phyloP scores from a whole-genome alignment of 2,329 filamentous ascomycete genomes.

The Phialocephala sp. region DNA sequence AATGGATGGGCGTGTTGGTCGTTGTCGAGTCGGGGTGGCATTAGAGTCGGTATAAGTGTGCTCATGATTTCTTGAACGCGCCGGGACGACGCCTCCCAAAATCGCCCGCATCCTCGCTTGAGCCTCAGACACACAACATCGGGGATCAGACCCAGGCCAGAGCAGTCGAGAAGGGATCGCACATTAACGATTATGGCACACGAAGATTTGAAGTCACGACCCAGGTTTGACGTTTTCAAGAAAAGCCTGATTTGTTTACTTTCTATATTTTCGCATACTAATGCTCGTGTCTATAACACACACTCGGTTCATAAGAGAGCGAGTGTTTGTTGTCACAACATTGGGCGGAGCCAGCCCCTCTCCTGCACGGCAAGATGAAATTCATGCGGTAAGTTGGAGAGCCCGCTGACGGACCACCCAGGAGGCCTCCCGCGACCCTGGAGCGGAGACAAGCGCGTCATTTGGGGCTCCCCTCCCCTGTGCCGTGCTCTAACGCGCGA shows the following conservation, averaged over 20 bases:
- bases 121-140: not conserved
- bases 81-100: not conserved
- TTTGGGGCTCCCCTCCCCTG: not conserved
- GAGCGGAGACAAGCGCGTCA: not conserved
- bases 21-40: constrained; percentile 22
- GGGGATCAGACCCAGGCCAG: not conserved
- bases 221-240: not conserved
- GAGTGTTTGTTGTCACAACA: not conserved
- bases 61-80: not conserved
- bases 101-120: not conserved
- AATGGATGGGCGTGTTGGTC: constrained; percentile 24
- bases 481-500: not conserved
- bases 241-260: constrained; percentile 3
- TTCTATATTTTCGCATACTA: constrained; percentile 7
- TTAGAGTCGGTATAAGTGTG: constrained; percentile 5
- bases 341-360: not conserved
- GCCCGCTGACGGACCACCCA: not conserved
- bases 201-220: not conserved
- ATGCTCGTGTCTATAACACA: constrained; percentile 3
- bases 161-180: not conserved
- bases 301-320: not conserved
- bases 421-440: not conserved
- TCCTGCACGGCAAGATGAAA: not conserved
- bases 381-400: not conserved
- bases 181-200: not conserved